Evolutionary conservation across 495 filamentous ascomycete species (phyloP).

Genomic region (Neurospora sp.): DNA sequence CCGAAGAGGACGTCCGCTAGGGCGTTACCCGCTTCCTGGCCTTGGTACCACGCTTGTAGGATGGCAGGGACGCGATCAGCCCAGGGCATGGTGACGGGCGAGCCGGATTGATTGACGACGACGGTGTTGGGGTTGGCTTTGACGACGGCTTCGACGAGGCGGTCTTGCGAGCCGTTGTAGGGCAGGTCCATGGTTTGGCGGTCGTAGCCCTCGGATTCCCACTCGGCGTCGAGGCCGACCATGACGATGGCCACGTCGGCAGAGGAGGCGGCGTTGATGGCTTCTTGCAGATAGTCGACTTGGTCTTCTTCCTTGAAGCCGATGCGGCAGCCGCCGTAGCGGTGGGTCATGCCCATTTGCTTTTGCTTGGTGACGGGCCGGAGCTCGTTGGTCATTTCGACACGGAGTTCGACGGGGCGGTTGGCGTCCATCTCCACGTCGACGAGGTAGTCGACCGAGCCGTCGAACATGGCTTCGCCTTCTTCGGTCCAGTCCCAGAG

Average conservation of each 20-base stretch:
- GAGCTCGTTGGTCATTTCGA: constrained; percentile 54
- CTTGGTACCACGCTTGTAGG: constrained; percentile 70
- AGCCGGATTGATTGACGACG: constrained; percentile 76
- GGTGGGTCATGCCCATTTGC: constrained; percentile 41
- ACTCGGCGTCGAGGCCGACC: constrained; percentile 73
- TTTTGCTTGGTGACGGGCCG: constrained; percentile 43
- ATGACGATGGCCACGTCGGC: constrained; percentile 71
- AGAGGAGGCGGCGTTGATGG: constrained; percentile 53
- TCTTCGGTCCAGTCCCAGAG: constrained; percentile 61
- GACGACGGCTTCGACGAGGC: constrained; percentile 59
- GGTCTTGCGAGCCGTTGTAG: constrained; percentile 57
- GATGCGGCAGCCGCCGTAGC: constrained; percentile 67
- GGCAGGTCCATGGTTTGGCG: constrained; percentile 77
- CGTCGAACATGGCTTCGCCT: constrained; percentile 53
- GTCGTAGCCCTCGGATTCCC: constrained; percentile 84
- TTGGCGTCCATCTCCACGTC: constrained; percentile 41
- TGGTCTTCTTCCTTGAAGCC: constrained; percentile 61
- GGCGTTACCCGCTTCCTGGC: constrained; percentile 84
- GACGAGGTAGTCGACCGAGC: constrained; percentile 45
- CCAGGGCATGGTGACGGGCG: constrained; percentile 83
- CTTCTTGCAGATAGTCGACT: constrained; percentile 61
- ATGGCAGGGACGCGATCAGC: constrained; percentile 54
- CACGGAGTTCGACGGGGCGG: constrained; percentile 36
- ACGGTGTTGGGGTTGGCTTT: constrained; percentile 63
- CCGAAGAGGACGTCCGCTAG: constrained; percentile 83